Evolutionary conservation across 176 grass and related monocot species (phyloP).

Genomic region (Ananas comosus): DNA sequence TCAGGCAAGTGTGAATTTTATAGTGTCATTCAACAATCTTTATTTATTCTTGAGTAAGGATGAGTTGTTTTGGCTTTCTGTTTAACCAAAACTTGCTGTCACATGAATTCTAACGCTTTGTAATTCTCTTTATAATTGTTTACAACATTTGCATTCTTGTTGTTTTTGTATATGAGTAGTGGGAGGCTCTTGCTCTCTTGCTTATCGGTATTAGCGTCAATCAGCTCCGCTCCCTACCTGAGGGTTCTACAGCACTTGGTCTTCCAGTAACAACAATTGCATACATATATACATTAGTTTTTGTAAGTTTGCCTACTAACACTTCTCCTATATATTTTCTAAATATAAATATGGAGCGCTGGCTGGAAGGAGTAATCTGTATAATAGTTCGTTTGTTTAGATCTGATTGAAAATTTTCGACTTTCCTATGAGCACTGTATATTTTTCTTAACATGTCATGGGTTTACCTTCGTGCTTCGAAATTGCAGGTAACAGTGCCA

Average conservation of each 20-base stretch:
- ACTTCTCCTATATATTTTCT: neutral
- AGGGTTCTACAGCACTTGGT: slow-evolving; percentile 51
- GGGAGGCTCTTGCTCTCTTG: slow-evolving; percentile 96
- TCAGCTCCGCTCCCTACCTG: slow-evolving; percentile 66
- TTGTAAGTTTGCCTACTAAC: slow-evolving; percentile 57
- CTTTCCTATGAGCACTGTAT: neutral
- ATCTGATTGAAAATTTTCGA: neutral
- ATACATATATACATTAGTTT: slow-evolving; percentile 84
- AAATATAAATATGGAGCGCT: neutral
- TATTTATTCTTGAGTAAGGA: neutral
- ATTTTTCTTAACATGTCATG: neutral
- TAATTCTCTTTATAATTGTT: neutral
- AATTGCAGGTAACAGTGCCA: slow-evolving; percentile 82
- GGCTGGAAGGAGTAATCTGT: too few species aligned
- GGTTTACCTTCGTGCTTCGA: slow-evolving; percentile 1
- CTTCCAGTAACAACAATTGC: slow-evolving; percentile 71
- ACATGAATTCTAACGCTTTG: neutral
- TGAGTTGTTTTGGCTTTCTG: neutral
- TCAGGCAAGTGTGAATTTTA: slow-evolving; percentile 47
- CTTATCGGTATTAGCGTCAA: slow-evolving; percentile 97
- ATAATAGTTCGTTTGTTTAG: neutral
- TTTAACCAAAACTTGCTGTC: neutral
- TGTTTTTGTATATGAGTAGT: slow-evolving; percentile 39
- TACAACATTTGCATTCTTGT: neutral
- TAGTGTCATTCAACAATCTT: neutral